Evolutionary conservation across 805 yeast species (phyloP).

Genomic region (Yueomyces sinensis): DNA sequence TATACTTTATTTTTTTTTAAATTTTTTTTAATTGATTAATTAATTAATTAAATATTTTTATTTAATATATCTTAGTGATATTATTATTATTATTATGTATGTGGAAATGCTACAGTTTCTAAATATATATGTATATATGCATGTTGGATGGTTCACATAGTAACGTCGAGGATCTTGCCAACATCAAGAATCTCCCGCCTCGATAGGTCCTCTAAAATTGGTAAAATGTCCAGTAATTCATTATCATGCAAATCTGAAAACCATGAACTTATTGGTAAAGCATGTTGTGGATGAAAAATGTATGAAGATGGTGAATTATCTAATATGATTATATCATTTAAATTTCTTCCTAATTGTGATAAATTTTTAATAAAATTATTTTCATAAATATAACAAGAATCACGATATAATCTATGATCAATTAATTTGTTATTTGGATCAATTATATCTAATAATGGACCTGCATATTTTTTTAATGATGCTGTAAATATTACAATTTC

Average conservation of each 20-base stretch:
- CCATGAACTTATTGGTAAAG: slow-evolving; percentile 96
- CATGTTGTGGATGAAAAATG: slow-evolving; percentile 94
- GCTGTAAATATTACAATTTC: slow-evolving; percentile 98
- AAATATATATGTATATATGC: too few species aligned
- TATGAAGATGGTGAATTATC: slow-evolving; percentile 99
- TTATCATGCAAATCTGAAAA: slow-evolving; percentile 96
- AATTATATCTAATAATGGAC: slow-evolving; percentile 80
- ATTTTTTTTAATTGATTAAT: too few species aligned
- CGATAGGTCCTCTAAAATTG: slow-evolving; percentile 78
- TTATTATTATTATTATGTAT: too few species aligned
- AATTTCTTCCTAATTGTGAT: slow-evolving; percentile 87
- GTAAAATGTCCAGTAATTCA: slow-evolving; percentile 83
- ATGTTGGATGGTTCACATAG: too few species aligned
- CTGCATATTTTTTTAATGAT: slow-evolving; percentile 89
- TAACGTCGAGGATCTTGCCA: slow-evolving; percentile 71
- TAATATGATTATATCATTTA: slow-evolving; percentile 71
- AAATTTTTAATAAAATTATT: slow-evolving; percentile 91
- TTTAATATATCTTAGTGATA: too few species aligned
- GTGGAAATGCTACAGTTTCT: too few species aligned
- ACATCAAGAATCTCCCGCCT: slow-evolving; percentile 67
- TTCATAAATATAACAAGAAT: slow-evolving; percentile 84
- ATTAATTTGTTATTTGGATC: slow-evolving; percentile 54
- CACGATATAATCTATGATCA: slow-evolving; percentile 89
- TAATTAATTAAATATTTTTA: too few species aligned
- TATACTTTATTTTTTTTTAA: too few species aligned